phyloP scores from a whole-genome alignment of 225 moss, liverwort and hornwort species.

The Takakia lepidozioides region DNA sequence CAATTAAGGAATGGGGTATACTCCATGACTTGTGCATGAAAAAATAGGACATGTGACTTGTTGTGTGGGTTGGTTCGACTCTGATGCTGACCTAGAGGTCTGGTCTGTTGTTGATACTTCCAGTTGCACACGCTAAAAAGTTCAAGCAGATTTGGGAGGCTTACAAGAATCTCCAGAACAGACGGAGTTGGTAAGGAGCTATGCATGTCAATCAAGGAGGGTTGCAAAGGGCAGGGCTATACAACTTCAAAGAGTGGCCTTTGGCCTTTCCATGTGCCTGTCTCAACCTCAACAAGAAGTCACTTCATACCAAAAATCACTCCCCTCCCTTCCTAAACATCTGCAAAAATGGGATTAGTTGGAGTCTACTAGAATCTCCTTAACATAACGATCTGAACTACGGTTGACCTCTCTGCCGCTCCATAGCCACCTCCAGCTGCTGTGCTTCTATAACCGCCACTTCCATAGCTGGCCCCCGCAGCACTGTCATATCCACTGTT shows the following conservation, averaged over 20 bases:
- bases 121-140: constrained; percentile 42
- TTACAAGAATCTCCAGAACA: constrained; percentile 94
- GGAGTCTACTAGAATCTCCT: too few species aligned
- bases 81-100: constrained; percentile 7
- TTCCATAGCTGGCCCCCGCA: too few species aligned
- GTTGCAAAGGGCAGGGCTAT: too few species aligned
- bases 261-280: too few species aligned
- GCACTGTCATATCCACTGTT: constrained; percentile 28
- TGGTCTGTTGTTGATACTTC: background rate
- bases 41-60: too few species aligned
- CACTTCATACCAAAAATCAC: too few species aligned
- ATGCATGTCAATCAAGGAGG: too few species aligned
- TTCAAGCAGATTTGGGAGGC: constrained; percentile 93
- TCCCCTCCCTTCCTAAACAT: too few species aligned
- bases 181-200: constrained; percentile 69
- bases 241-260: too few species aligned
- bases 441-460: constrained; percentile 31
- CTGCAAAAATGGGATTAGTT: too few species aligned
- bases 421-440: constrained; percentile 30
- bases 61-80: background rate
- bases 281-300: too few species aligned
- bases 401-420: constrained; percentile 5
- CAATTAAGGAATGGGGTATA: background rate
- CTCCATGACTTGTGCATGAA: background rate
- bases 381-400: too few species aligned